These are phyloP conservation scores for Daucus carota DNA, from an alignment of 129 eudicot species.

Conservation along the genomic window DH1_v3.0 NC_030383.2:14114001-14114500, in stretches of 20 bases:
- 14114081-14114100: background rate
- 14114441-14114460: background rate
- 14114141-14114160: constrained; percentile 1
- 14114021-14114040: background rate
- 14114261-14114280: constrained; percentile 82
- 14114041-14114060: background rate
- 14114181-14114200: constrained; percentile 67
- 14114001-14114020: background rate
- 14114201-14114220: constrained; percentile 93
- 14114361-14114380: background rate
- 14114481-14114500: background rate
- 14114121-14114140: background rate
- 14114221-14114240: constrained; percentile 76
- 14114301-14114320: constrained; percentile 2
- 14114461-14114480: background rate
- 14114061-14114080: background rate
- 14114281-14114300: constrained; percentile 4
- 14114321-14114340: background rate
- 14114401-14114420: background rate
- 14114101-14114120: background rate
- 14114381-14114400: no score
- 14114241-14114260: constrained; percentile 89
- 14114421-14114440: background rate
- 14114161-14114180: constrained; percentile 51
- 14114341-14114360: background rate